Conservation (phyloP, 306 rosid genomes). For the Prunus kanzakura region DNA sequence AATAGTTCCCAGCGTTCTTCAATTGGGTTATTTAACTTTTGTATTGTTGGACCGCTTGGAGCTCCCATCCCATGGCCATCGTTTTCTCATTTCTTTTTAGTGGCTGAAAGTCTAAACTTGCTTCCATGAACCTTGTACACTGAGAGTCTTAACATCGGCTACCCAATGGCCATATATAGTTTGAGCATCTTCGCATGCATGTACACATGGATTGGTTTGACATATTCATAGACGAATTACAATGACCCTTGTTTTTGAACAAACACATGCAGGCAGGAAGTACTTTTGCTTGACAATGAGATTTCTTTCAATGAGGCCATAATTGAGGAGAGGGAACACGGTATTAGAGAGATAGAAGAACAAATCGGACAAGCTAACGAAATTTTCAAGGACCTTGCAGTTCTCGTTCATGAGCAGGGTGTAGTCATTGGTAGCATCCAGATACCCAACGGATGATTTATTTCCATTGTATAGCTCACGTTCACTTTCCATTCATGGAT, state of each 20-base stretch:
- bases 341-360: conserved; percentile 64
- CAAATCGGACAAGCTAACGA: conserved; percentile 73
- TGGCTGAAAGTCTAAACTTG: conserved; percentile 5
- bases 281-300: conserved; percentile 55
- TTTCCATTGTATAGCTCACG: conserved; percentile 13
- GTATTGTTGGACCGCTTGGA: background rate
- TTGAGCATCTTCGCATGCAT: background rate
- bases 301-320: conserved; percentile 77
- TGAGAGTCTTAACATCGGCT: background rate
- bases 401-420: conserved; percentile 81
- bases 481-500: conserved; percentile 1
- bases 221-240: background rate
- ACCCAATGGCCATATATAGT: background rate
- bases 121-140: background rate
- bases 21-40: background rate
- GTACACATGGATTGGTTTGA: background rate
- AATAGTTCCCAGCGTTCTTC: background rate
- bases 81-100: background rate
- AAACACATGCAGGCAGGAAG: conserved; percentile 58
- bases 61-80: background rate
- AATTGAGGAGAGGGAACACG: conserved; percentile 84
- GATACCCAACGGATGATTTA: background rate
- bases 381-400: conserved; percentile 83
- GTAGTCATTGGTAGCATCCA: conserved; percentile 58
- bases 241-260: conserved; percentile 13